Evolutionary conservation across 495 filamentous ascomycete genomes (phyloP).

Genomic region (Terfezia boudieri): DNA sequence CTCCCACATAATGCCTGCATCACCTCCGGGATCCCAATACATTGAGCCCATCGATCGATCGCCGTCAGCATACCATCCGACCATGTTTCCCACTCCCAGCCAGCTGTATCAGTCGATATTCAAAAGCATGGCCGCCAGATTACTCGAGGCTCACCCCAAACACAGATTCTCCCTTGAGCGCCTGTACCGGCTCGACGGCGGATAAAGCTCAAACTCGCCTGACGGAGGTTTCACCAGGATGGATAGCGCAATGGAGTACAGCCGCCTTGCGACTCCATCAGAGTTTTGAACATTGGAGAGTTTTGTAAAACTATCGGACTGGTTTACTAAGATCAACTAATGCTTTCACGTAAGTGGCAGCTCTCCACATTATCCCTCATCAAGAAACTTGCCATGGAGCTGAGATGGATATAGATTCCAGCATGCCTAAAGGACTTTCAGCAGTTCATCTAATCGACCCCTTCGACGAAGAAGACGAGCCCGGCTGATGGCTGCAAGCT

Average conservation of each 20-base stretch:
- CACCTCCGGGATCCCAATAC: not conserved
- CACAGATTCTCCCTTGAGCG: constrained; percentile 74
- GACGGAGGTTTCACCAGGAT: constrained; percentile 54
- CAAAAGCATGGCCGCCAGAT: constrained; percentile 62
- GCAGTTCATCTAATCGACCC: no score
- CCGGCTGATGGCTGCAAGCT: no score
- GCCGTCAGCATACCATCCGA: not conserved
- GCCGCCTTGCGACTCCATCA: constrained; percentile 29
- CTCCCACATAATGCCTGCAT: not conserved
- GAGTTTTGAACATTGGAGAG: not conserved
- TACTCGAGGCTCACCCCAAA: constrained; percentile 52
- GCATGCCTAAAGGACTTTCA: no score
- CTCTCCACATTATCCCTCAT: no score
- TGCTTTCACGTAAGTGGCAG: no score
- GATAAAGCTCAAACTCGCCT: constrained; percentile 44
- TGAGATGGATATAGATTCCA: no score
- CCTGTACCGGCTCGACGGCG: constrained; percentile 38
- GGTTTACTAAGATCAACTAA: no score
- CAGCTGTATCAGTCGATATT: not conserved
- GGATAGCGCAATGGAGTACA: constrained; percentile 43
- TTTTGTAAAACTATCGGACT: no score
- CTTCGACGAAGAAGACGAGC: no score
- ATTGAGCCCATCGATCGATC: no score
- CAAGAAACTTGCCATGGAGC: no score
- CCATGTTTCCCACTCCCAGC: not conserved